Base-by-base conservation (phyloP, 78 protist species). In the Goniomonas avonlea region DNA sequence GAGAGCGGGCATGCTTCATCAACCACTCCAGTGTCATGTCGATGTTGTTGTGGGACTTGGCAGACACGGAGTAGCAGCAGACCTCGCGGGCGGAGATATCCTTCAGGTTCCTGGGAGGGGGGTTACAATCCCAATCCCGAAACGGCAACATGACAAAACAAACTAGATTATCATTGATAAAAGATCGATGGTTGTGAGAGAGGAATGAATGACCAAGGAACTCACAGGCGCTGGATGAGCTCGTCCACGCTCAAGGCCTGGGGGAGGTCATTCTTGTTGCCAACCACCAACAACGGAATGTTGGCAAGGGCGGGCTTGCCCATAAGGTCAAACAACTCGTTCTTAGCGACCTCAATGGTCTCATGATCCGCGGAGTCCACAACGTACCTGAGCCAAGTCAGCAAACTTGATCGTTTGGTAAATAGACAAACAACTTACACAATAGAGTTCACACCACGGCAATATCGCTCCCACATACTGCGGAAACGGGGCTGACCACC, bases 401-500 rank as follows among this genome's bases (percentile, higher is more conserved):
- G 75, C n/a, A 15, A 27, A 15, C 45, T 27, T 15, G 45, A 43
- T 9, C 56, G n/a, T 11, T 20, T 18, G 20, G 50, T 32, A 35
- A 8, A 18, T n/a, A 66, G 56, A 66, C 40, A 60, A 29, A 66
- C 43, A 40, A 60, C 83, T 27, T 15, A 94, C 88, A 95, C 94
- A 39, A 96, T 96, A n/a, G 92, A 92, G 59, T 89, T 82, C 4
- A 90, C 94, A 32, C 96, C 95, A 1, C 96, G 75, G 87, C 97
- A 93, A 83, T 94, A 96, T 18, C 98, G 83, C 80, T 94, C 98
- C 99, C 99, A 96, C 96, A 93, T 94, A 41, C 77, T 34, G 25
- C 97, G 69, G 83, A 95, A 95, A 18, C 95, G 81, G 5, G 94
- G 92, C 83, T 96, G 99, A 23, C 99, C 99, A 7, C 99, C 99